Conservation (phyloP, 108 stramenopile genomes). For the Skeletonema potamos region DNA sequence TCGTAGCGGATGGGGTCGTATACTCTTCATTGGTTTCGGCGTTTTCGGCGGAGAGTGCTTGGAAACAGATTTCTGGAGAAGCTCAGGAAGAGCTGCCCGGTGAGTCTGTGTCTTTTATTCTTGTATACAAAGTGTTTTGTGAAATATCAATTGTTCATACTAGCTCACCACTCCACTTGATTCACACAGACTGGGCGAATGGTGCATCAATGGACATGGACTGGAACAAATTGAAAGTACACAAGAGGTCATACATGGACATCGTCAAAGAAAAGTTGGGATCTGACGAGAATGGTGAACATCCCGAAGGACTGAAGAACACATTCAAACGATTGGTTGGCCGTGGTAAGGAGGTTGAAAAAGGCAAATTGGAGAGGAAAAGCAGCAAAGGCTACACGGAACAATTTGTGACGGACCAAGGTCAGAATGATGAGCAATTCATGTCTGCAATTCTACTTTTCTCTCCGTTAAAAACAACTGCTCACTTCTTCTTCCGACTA, state of each 20-base stretch:
- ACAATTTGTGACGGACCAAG: conserved; percentile 63
- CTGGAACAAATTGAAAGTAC: conserved; percentile 74
- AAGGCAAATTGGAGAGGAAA: conserved; percentile 20
- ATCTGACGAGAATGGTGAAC: conserved; percentile 52
- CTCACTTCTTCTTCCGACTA: conserved; percentile 77
- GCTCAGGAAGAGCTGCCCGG: conserved; percentile 65
- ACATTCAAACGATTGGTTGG: conserved; percentile 39
- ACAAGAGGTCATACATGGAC: conserved; percentile 72
- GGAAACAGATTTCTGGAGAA: conserved; percentile 54
- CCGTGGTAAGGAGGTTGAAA: conserved; percentile 12
- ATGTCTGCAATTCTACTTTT: conserved; percentile 24
- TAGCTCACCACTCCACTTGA: not conserved
- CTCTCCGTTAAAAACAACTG: conserved; percentile 35
- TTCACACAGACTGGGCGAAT: conserved; percentile 73
- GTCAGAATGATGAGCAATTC: conserved; percentile 34
- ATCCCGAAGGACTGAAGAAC: conserved; percentile 38
- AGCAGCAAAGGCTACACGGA: conserved; percentile 58
- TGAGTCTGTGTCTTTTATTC: conserved; percentile 22
- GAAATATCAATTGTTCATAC: not conserved
- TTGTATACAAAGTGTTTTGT: not conserved
- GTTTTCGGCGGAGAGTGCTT: not conserved
- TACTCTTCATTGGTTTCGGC: not conserved
- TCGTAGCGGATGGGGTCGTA: not conserved
- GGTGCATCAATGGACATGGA: conserved; percentile 85
- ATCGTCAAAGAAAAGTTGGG: conserved; percentile 50